Base-by-base conservation (phyloP, 2,329 filamentous ascomycete species). In the Ophiostoma triangulosporum region DNA sequence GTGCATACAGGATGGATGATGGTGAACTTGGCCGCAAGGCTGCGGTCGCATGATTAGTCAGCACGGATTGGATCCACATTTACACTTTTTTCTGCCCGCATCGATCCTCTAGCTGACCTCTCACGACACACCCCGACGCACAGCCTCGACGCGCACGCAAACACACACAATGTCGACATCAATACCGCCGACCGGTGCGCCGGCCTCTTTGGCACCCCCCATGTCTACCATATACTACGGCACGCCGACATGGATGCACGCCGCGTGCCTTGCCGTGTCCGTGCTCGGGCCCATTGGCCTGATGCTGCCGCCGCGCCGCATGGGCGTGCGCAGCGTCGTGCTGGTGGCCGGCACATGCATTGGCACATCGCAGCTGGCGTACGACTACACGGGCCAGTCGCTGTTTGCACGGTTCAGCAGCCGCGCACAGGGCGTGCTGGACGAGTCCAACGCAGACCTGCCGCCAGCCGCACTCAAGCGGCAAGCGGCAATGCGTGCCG, bases 381-480 rank as follows among this genome's bases (percentile, higher is more conserved):
- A 73, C 65, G 76, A 78, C 65, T 80, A 75, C 66, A 79, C 72
- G 14, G 77, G 77, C 50, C 68, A 69, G 50, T 77, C 75, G 27
- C 70, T 80, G 56, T 67, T 70, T 60, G 61, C 66, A 57, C 75
- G 76, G 8, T 69, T 77, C 57, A 64, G 64, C 54, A 65, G 61
- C 57, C 72, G 75, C 52, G 65, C 78, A 40, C 35, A 40, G 24
- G 24, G 54, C 11, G 33, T 54, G 7, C 26, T 43, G 26, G 31
- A 56, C 3, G 26, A 27, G 12, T 35, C 36, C 17, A 50, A 50
- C 26, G 11, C 36, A 4, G 58, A 57, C 14, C 76, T 84, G 15
- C 78, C 77, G 40, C 80, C 84, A 59, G 70, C 70, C 51, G 76
- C 77, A 20, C 50, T 66, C 64, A 62, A 66, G 68, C 60, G 75